A percentile compares a stretch with the other conserved stretches of the same genome.
These are phyloP conservation scores for Climacium dendroides DNA, from an alignment of 225 moss, liverwort and hornwort species.

Conservation along the genomic window DNA sequence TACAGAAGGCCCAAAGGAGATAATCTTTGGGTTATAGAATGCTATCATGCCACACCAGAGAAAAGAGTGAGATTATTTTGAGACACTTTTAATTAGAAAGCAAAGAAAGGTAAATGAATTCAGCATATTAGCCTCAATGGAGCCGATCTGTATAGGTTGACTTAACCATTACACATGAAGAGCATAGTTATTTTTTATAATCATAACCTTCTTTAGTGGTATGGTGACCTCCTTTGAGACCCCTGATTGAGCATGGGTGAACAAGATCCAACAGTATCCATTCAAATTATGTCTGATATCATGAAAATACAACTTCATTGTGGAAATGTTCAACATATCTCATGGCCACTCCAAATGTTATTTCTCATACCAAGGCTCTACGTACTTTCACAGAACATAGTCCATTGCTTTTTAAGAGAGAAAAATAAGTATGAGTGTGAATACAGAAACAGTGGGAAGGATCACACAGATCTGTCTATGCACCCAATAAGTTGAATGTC, in stretches of 20 bases:
- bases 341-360: too few relatives aligned
- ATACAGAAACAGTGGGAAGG: neutral
- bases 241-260: too few relatives aligned
- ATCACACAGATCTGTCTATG: neutral
- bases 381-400: neutral
- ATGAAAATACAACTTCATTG: too few relatives aligned
- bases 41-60: neutral
- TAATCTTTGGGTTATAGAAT: neutral
- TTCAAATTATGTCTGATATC: too few relatives aligned
- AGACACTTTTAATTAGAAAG: neutral
- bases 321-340: too few relatives aligned
- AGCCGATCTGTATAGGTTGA: too few relatives aligned
- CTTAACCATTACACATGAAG: too few relatives aligned
- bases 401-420: neutral
- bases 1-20: neutral
- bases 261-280: too few relatives aligned
- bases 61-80: neutral
- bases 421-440: neutral
- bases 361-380: neutral
- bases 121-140: too few relatives aligned
- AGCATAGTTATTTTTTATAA: too few relatives aligned
- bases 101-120: neutral
- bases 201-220: too few relatives aligned
- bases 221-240: too few relatives aligned
- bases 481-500: neutral